Evolutionary conservation across 345 rosid species (phyloP).

Genomic region (Euphorbia tirucalli): DNA sequence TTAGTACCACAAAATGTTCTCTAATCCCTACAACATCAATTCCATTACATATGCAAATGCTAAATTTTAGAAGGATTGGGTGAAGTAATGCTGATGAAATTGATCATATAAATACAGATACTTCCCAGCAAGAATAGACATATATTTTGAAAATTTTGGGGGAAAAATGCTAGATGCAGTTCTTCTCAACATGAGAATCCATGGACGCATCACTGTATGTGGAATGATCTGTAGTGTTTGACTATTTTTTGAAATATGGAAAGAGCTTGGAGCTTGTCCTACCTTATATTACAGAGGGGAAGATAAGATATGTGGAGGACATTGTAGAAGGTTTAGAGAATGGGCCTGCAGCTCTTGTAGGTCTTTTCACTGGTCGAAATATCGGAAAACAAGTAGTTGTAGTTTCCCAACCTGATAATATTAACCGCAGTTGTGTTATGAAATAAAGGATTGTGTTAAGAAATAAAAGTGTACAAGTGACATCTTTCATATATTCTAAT

Average conservation of each 20-base stretch:
- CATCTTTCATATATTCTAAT: too few species aligned
- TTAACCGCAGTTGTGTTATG: too few species aligned
- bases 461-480: too few species aligned
- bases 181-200: constrained; percentile 46
- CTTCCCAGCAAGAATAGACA: constrained; percentile 57
- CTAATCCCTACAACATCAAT: background rate
- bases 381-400: constrained; percentile 26
- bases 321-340: constrained; percentile 24
- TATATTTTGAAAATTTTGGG: constrained; percentile 54
- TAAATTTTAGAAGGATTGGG: too few species aligned
- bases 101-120: too few species aligned
- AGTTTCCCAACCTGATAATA: constrained; percentile 12
- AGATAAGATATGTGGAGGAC: constrained; percentile 30
- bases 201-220: constrained; percentile 42
- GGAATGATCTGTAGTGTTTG: constrained; percentile 41
- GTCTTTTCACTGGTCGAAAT: constrained; percentile 23
- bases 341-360: constrained; percentile 24
- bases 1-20: too few species aligned
- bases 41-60: background rate
- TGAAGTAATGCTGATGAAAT: too few species aligned
- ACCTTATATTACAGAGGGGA: constrained; percentile 23
- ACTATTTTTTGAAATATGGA: constrained; percentile 6
- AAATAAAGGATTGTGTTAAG: too few species aligned
- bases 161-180: constrained; percentile 57
- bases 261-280: constrained; percentile 23